phyloP scores from a whole-genome alignment of 2,329 filamentous ascomycete genomes.

The Gnomoniopsis smithogilvyi region DNA sequence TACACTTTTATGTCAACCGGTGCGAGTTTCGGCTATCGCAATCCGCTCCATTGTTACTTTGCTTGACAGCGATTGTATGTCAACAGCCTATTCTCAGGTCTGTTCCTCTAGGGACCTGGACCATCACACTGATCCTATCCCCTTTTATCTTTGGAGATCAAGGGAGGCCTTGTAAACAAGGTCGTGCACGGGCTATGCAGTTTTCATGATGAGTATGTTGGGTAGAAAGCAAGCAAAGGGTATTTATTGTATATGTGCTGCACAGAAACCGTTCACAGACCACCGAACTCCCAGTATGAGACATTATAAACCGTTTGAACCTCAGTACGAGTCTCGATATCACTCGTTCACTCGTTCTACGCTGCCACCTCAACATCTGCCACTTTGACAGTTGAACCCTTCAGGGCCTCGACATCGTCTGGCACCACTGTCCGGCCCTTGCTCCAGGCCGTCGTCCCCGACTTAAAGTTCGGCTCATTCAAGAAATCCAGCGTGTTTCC shows the following conservation, averaged over 20 bases:
- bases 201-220: too few relatives aligned
- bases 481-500: constrained; percentile 12
- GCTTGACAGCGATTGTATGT: too few relatives aligned
- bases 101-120: too few relatives aligned
- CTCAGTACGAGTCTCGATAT: not conserved
- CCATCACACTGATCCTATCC: too few relatives aligned
- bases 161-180: too few relatives aligned
- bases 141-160: too few relatives aligned
- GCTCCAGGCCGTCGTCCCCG: constrained; percentile 11
- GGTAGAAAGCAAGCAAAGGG: not conserved
- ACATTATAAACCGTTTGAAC: not conserved
- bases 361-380: not conserved
- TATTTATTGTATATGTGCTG: not conserved
- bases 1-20: constrained; percentile 8
- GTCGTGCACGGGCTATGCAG: too few relatives aligned
- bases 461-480: constrained; percentile 11
- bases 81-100: too few relatives aligned
- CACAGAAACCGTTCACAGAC: too few relatives aligned
- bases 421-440: constrained; percentile 4
- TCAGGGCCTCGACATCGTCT: constrained; percentile 1
- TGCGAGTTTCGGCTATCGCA: too few relatives aligned
- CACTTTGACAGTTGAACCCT: not conserved
- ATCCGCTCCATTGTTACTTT: too few relatives aligned
- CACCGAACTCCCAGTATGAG: not conserved
- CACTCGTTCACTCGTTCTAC: not conserved